Evolutionary conservation across 345 rosid species (phyloP), one percentile per base, ranked within the genome.

Genomic region (Eucalyptus sideroxylon): DNA sequence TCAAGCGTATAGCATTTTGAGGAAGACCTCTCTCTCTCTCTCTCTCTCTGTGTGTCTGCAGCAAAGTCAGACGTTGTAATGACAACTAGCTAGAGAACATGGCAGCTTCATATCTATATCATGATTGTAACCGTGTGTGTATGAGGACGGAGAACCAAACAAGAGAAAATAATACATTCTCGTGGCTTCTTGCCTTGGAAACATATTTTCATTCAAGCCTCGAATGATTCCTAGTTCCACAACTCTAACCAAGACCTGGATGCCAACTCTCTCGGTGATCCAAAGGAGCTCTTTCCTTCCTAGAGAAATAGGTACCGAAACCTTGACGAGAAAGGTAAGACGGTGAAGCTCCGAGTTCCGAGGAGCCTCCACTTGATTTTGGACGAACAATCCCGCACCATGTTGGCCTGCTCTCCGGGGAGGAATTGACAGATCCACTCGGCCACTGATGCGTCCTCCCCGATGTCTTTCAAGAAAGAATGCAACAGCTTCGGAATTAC

Each of bases 341-440:
- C 87, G 9, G 94, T 93, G 92, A 93, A 94, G 92, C 89, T 92
- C 56, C 95, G 94, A 40, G 92, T 88, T 10, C 95, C 93, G 1
- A 92, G 93, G 77, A 95, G 92, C 90, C 91, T 91, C 94, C 95
- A 89, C 90, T 93, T 94, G 53, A 91, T 93, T 83, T 89, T 90
- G 37, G 95, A 91, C 21, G 92, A 91, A 80, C 95, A 92, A 34
- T 91, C 92, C 90, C 91, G 90, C 27, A 94, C 94, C 91, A 90
- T 88, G 87, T 90, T 90, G 44, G 93, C 96, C 87, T 95, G 96
- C 89, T 93, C 90, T 40, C 92, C 91, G 6, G 88, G 65, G 50
- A 95, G 95, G 89, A 90, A 95, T 91, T 92, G 95, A 86, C 96
- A 93, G 60, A 95, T 92, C 97, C 97, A 95, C 44, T 92, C 96